Percentiles rank a stretch among this genome's conserved stretches.
Conservation (phyloP, 2,329 filamentous ascomycete species). For the Verticillium nonalfalfae region DNA sequence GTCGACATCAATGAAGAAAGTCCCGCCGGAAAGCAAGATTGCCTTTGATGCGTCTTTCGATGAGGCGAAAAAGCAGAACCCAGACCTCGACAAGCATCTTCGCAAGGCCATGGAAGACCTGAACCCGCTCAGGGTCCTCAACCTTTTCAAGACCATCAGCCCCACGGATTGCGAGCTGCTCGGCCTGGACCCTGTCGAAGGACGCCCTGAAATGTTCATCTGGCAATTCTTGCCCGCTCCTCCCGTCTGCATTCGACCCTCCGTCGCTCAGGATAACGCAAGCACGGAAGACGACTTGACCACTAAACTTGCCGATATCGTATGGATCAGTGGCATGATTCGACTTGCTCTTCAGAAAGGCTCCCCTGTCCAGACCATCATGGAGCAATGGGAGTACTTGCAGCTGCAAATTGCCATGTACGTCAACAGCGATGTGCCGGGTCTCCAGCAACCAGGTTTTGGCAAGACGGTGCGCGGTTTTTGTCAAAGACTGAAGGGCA, state of each 20-base stretch:
- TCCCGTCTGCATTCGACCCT: conserved; percentile 88
- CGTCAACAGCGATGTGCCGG: conserved; percentile 93
- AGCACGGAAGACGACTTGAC: conserved; percentile 97
- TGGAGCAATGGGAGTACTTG: conserved; percentile 98
- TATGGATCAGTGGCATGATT: conserved; percentile 85
- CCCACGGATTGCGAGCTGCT: conserved; percentile 85
- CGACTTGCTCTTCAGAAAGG: conserved; percentile 77
- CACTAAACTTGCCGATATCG: conserved; percentile 93
- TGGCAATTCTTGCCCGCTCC: conserved; percentile 96
- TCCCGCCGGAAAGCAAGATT: conserved; percentile 73
- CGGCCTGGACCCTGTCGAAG: conserved; percentile 79
- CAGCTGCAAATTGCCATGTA: conserved; percentile 96
- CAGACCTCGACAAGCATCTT: conserved; percentile 83
- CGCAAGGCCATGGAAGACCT: conserved; percentile 92
- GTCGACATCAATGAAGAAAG: conserved; percentile 80
- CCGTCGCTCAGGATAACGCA: conserved; percentile 85
- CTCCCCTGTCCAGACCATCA: conserved; percentile 78
- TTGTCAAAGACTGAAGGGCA: conserved; percentile 92
- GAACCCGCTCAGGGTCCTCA: conserved; percentile 81
- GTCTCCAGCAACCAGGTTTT: conserved; percentile 80
- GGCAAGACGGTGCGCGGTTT: conserved; percentile 89
- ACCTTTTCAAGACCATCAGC: conserved; percentile 84
- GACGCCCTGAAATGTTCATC: conserved; percentile 91
- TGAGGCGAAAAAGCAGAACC: conserved; percentile 68
- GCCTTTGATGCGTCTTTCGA: conserved; percentile 82